Conservation (phyloP, 1,284 basidiomycete genomes). For the Irpex sp. region DNA sequence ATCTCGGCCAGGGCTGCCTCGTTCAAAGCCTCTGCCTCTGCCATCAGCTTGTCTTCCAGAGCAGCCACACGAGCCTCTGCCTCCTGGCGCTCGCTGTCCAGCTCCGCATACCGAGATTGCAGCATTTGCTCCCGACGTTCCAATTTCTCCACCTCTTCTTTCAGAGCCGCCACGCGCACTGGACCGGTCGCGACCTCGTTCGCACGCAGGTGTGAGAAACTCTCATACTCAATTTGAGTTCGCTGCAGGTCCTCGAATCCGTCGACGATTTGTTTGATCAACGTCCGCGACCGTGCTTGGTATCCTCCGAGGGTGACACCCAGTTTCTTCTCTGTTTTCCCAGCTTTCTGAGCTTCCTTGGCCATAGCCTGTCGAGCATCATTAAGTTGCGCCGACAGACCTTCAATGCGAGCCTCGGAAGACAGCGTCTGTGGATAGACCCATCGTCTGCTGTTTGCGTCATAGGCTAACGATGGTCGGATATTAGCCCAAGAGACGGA, state of each 20-base stretch:
- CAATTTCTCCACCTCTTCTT: constrained; percentile 81
- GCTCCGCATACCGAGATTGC: constrained; percentile 81
- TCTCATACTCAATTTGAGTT: constrained; percentile 69
- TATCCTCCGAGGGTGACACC: constrained; percentile 89
- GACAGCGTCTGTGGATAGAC: constrained; percentile 62
- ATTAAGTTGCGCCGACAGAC: constrained; percentile 62
- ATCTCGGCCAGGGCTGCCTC: constrained; percentile 66
- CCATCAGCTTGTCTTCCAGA: constrained; percentile 75
- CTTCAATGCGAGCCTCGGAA: constrained; percentile 56
- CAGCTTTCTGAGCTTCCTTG: constrained; percentile 77
- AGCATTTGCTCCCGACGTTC: constrained; percentile 73
- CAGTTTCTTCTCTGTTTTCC: constrained; percentile 93
- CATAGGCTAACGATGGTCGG: constrained; percentile 61
- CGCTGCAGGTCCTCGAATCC: constrained; percentile 71
- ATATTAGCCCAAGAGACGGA: constrained; percentile 65
- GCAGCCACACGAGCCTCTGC: constrained; percentile 54
- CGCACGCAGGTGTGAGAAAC: constrained; percentile 68
- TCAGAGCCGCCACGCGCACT: constrained; percentile 67
- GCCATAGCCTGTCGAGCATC: constrained; percentile 73
- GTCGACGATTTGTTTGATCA: constrained; percentile 64
- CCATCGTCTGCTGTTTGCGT: constrained; percentile 59
- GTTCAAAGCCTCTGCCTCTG: constrained; percentile 79
- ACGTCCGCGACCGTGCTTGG: constrained; percentile 70
- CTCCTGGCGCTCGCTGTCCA: constrained; percentile 72
- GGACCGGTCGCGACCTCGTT: constrained; percentile 78